Evolutionary conservation across 352 stramenopile genomes (phyloP), one percentile per base, ranked within the genome.

Genomic region (Peronosclerospora sorghi): DNA sequence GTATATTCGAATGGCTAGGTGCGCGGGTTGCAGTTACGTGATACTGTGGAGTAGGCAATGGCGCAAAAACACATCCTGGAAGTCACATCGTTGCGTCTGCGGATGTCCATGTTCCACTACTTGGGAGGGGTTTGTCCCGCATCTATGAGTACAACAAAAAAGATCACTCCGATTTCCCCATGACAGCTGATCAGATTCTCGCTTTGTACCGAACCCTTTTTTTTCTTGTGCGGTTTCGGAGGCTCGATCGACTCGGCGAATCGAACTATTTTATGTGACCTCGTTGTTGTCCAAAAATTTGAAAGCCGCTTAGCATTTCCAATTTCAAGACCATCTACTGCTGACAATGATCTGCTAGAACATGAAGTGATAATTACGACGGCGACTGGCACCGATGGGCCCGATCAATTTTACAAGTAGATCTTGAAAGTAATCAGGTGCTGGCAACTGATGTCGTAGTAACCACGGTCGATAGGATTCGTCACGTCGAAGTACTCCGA

Each of bases 101-200:
- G 99, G 10, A 92, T 95, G 59, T 98, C 90, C 35, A 94, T 99
- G 67, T 97, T 96, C 94, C 94, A 14, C 68, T 99, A 35, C 62
- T 99, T 34, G 59, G 84, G 15, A 81, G 96, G 51, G 95, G 96
- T 5, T 77, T 99, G 35, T 80, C 70, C 23, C 66, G 95, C 24
- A 95, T 97, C 18, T 84, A 96, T 39, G 96, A 98, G 59, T 99
- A 99, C 68, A 98, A 99, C 57, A 96, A n/a, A n/a, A n/a, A 99
- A 68, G 92, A 87, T 32, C 96, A 99, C 54, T 87, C 89, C 0
- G 96, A 99, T 48, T 98, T 98, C 51, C 95, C 95, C 0, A 97
- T 99, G 89, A 78, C 73, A 1, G 75, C 81, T 28, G 94, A 97
- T n/a, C 95, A 98, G 61, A 91, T 98, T 72, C 89, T 26, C 77